phyloP scores from a whole-genome alignment of 2,329 filamentous ascomycete species.

The Stemphylium lycopersici region DNA sequence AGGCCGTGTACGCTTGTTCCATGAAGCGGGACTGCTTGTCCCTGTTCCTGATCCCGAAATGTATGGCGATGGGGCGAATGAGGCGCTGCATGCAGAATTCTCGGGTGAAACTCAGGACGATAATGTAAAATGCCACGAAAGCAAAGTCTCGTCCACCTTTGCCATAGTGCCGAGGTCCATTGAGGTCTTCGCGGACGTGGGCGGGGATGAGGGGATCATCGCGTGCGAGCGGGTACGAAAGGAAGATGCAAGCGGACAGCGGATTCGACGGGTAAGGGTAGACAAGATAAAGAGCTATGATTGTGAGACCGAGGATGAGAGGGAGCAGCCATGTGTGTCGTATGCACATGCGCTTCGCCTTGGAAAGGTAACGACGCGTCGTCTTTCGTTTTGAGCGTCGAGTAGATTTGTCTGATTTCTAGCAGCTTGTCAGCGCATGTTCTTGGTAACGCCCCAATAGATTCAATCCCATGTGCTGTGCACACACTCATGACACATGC shows the following conservation, averaged over 20 bases:
- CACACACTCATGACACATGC: not conserved
- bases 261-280: slow-evolving; percentile 81
- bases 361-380: slow-evolving; percentile 52
- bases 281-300: slow-evolving; percentile 72
- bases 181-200: slow-evolving; percentile 45
- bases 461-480: not conserved
- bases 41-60: slow-evolving; percentile 70
- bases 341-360: slow-evolving; percentile 54
- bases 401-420: slow-evolving; percentile 31
- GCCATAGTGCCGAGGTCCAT: slow-evolving; percentile 70
- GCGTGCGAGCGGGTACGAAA: slow-evolving; percentile 78
- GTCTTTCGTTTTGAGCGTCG: slow-evolving; percentile 56
- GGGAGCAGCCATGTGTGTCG: slow-evolving; percentile 70
- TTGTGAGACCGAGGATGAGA: slow-evolving; percentile 67
- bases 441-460: not conserved
- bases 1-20: slow-evolving; percentile 92
- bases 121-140: slow-evolving; percentile 86
- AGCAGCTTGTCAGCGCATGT: slow-evolving; percentile 7
- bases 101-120: slow-evolving; percentile 89
- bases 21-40: slow-evolving; percentile 90
- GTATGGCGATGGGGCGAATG: slow-evolving; percentile 75
- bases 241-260: slow-evolving; percentile 81
- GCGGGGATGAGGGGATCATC: slow-evolving; percentile 40
- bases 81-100: slow-evolving; percentile 96
- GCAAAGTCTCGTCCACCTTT: slow-evolving; percentile 87